These are phyloP conservation scores for Magnaporthales sp. DNA, from an alignment of 2,329 filamentous ascomycete species.

Conservation along the genomic window DNA sequence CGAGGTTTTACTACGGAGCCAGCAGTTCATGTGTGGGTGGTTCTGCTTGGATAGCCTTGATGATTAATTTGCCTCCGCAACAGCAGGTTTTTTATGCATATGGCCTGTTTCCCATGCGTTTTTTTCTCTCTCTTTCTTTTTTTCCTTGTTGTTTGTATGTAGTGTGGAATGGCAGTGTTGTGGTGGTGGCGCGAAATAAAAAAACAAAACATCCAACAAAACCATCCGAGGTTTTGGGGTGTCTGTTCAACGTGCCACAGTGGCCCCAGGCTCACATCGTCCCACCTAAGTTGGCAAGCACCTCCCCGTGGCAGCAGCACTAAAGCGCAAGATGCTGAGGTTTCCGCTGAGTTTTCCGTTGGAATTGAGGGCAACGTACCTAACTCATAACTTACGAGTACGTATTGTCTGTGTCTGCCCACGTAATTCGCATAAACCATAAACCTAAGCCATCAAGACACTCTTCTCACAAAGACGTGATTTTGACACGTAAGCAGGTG, in stretches of 20 bases:
- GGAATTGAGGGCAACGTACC: neutral
- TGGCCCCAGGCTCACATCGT: neutral
- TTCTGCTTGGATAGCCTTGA: neutral
- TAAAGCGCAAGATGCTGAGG: neutral
- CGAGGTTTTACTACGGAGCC: neutral
- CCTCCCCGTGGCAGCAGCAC: neutral
- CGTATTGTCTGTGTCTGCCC: too few species aligned
- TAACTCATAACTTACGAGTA: neutral
- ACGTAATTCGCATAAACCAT: neutral
- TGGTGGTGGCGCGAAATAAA: neutral
- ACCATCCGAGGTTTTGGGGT: neutral
- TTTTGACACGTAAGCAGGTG: neutral
- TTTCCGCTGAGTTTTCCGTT: neutral
- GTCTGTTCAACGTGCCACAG: neutral
- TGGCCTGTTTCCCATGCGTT: neutral
- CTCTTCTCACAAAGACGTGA: neutral
- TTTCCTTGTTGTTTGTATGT: neutral
- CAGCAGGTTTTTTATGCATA: neutral
- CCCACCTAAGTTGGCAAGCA: neutral
- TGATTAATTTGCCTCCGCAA: neutral
- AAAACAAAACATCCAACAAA: neutral
- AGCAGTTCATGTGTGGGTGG: neutral
- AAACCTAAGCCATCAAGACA: neutral
- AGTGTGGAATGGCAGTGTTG: neutral
- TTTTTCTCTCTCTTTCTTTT: too few species aligned